Conservation (phyloP, 495 filamentous ascomycete species). For the Trichoderma parareesei region DNA sequence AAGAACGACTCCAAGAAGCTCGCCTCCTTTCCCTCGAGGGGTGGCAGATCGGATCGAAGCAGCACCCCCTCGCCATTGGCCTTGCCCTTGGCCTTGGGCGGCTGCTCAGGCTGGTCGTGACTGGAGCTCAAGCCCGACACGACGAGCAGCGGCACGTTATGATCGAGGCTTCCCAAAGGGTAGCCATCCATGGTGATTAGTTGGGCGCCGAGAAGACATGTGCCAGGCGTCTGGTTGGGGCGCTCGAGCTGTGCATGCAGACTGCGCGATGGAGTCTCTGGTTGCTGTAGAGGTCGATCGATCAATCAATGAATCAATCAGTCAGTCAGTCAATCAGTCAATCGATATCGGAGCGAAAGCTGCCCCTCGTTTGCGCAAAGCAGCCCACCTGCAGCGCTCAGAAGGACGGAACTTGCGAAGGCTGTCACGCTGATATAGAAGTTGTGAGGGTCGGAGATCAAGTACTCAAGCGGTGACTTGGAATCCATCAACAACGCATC, state of each 20-base stretch:
- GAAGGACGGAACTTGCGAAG: background rate
- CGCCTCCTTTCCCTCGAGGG: slow-evolving; percentile 53
- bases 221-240: background rate
- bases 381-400: background rate
- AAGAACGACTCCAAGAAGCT: slow-evolving; percentile 54
- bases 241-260: background rate
- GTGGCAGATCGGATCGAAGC: slow-evolving; percentile 56
- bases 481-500: background rate
- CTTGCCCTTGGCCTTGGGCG: slow-evolving; percentile 38
- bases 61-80: slow-evolving; percentile 36
- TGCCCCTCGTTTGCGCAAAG: slow-evolving; percentile 4
- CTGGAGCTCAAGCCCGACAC: slow-evolving; percentile 53
- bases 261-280: background rate
- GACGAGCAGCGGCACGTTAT: slow-evolving; percentile 70
- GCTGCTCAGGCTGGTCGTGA: slow-evolving; percentile 17
- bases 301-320: background rate
- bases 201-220: slow-evolving; percentile 5
- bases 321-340: background rate
- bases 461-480: background rate
- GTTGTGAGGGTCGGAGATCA: too few relatives aligned
- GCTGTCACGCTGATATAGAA: background rate
- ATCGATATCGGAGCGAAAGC: background rate
- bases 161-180: slow-evolving; percentile 62
- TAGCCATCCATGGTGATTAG: slow-evolving; percentile 63
- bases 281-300: background rate